phyloP scores from a whole-genome alignment of 768 basidiomycete species.

The Podaxis sp. region DNA sequence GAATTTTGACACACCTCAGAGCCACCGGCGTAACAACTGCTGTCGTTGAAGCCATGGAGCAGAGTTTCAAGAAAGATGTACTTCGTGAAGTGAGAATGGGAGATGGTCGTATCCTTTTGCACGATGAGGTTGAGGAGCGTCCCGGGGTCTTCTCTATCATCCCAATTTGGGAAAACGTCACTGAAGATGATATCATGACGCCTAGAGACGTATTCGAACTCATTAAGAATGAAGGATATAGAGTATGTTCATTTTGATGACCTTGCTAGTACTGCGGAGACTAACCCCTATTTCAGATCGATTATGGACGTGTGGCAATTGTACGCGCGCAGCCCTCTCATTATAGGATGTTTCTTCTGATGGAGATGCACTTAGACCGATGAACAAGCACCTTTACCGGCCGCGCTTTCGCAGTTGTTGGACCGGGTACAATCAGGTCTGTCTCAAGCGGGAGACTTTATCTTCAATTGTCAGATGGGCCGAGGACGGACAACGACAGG shows the following conservation, averaged over 20 bases:
- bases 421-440: conserved; percentile 65
- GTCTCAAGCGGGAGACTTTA: conserved; percentile 67
- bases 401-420: conserved; percentile 76
- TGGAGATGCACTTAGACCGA: conserved; percentile 63
- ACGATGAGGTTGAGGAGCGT: conserved; percentile 94
- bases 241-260: conserved; percentile 40
- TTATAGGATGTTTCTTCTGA: neutral
- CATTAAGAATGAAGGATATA: conserved; percentile 76
- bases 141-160: conserved; percentile 89
- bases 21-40: conserved; percentile 92
- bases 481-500: conserved; percentile 92
- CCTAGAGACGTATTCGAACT: conserved; percentile 78
- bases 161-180: conserved; percentile 91
- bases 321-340: conserved; percentile 45
- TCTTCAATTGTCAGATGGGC: conserved; percentile 99
- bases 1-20: conserved; percentile 35
- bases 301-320: conserved; percentile 88
- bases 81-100: conserved; percentile 73
- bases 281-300: conserved; percentile 48
- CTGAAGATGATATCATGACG: conserved; percentile 82
- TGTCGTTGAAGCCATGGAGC: conserved; percentile 91
- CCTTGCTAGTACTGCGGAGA: neutral
- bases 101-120: conserved; percentile 81
- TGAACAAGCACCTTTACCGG: conserved; percentile 94
- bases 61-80: conserved; percentile 84